phyloP scores from a whole-genome alignment of 1,284 basidiomycete genomes.

The Microbotryum scabiosae region DNA sequence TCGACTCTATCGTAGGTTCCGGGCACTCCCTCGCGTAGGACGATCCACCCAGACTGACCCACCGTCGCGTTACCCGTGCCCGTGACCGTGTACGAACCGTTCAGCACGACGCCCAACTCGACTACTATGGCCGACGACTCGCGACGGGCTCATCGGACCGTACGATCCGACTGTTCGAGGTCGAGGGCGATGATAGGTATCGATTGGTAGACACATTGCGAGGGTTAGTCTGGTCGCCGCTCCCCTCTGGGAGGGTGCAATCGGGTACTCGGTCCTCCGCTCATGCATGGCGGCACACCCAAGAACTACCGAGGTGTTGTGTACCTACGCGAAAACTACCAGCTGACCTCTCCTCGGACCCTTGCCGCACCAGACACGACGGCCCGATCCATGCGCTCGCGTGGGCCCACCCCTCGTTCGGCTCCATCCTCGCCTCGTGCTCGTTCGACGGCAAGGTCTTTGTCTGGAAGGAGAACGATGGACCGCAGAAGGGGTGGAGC shows the following conservation, averaged over 20 bases:
- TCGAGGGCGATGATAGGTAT: constrained; percentile 56
- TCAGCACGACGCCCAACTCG: constrained; percentile 94
- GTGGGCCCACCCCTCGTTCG: constrained; percentile 98
- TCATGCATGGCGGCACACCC: too few relatives aligned
- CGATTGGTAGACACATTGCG: constrained; percentile 55
- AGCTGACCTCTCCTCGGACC: constrained; percentile 5
- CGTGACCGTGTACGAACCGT: background rate
- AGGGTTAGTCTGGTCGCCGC: constrained; percentile 50
- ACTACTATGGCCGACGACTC: constrained; percentile 93
- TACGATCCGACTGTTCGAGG: constrained; percentile 91
- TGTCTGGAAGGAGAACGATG: constrained; percentile 81
- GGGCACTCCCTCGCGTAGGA: background rate
- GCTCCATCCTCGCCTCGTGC: constrained; percentile 90
- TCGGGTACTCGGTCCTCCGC: too few relatives aligned
- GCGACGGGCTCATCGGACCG: constrained; percentile 96
- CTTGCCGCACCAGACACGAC: constrained; percentile 56
- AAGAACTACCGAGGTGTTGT: too few relatives aligned
- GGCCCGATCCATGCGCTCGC: constrained; percentile 97
- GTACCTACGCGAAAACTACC: background rate
- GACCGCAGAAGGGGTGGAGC: constrained; percentile 55
- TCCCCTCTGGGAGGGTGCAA: too few relatives aligned
- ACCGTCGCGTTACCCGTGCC: background rate
- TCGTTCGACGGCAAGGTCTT: constrained; percentile 97
- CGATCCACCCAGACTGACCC: background rate
- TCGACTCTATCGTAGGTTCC: constrained; percentile 81